Evolutionary conservation across 78 protist genomes (phyloP).

Genomic region (Protostelium mycophagum): DNA sequence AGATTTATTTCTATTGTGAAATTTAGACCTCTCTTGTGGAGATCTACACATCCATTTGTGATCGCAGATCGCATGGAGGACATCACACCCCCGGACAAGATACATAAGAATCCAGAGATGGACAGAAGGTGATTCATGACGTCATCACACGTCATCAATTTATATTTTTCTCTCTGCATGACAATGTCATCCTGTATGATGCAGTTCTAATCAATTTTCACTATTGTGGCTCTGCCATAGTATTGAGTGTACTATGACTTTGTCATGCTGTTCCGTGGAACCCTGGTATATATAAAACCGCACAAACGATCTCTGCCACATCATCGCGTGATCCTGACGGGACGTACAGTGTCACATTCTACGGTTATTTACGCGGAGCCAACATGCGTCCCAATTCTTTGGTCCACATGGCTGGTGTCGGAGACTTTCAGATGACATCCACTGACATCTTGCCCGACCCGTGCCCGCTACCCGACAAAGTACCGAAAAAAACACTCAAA

Average conservation of each 20-base stretch:
- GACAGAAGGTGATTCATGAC: slow-evolving; percentile 18
- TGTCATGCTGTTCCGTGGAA: too few species aligned
- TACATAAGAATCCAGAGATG: slow-evolving; percentile 51
- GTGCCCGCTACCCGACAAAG: slow-evolving; percentile 82
- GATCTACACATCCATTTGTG: slow-evolving; percentile 92
- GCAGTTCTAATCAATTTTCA: too few species aligned
- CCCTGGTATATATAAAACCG: too few species aligned
- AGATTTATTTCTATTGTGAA: slow-evolving; percentile 92
- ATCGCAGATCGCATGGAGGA: slow-evolving; percentile 96
- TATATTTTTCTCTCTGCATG: slow-evolving; percentile 5
- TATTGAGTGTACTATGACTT: too few species aligned
- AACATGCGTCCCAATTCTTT: slow-evolving; percentile 68
- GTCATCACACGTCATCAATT: not conserved
- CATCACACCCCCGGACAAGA: slow-evolving; percentile 82
- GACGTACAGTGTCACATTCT: slow-evolving; percentile 30
- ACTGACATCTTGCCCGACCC: slow-evolving; percentile 89
- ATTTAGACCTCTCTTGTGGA: slow-evolving; percentile 90
- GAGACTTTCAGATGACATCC: slow-evolving; percentile 84
- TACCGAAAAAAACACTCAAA: slow-evolving; percentile 45
- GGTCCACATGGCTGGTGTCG: slow-evolving; percentile 96
- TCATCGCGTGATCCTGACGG: too few species aligned
- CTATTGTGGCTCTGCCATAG: too few species aligned
- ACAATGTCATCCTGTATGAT: not conserved
- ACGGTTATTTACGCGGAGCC: slow-evolving; percentile 96
- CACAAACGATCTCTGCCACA: too few species aligned